These are phyloP conservation scores for Erysimum pusillum DNA, from an alignment of 441 rosid species.

Conservation along the genomic window DNA sequence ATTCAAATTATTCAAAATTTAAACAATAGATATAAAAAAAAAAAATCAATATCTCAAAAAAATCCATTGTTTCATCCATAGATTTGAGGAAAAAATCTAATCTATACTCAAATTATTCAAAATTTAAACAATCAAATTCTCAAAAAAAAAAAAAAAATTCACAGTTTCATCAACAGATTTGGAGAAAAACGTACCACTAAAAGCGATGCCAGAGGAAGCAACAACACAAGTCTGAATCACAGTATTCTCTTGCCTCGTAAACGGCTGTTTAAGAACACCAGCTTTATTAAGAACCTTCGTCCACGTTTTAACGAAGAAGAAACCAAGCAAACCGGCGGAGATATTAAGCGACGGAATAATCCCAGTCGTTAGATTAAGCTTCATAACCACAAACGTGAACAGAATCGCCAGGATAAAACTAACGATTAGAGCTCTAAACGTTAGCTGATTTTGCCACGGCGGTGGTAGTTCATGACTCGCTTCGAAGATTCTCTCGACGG, in stretches of 20 bases:
- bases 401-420: slow-evolving; percentile 63
- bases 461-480: slow-evolving; percentile 57
- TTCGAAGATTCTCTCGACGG: slow-evolving; percentile 65
- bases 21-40: no score
- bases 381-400: slow-evolving; percentile 80
- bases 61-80: no score
- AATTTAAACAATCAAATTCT: background rate
- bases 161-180: background rate
- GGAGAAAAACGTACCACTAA: slow-evolving; percentile 58
- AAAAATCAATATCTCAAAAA: no score
- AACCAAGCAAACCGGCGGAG: slow-evolving; percentile 77
- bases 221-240: slow-evolving; percentile 85
- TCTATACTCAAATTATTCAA: no score
- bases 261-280: slow-evolving; percentile 58
- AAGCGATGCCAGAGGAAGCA: slow-evolving; percentile 86
- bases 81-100: no score
- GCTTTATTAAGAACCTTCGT: slow-evolving; percentile 54
- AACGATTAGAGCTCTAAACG: slow-evolving; percentile 62
- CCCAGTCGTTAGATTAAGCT: slow-evolving; percentile 74
- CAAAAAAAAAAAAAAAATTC: background rate
- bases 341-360: slow-evolving; percentile 80
- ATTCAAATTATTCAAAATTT: no score
- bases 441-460: slow-evolving; percentile 67
- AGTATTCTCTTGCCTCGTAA: slow-evolving; percentile 79
- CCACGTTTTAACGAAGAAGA: slow-evolving; percentile 76